These are phyloP conservation scores for Boletus sp. DNA, from an alignment of 1,284 basidiomycete species.

Conservation along the genomic window DNA sequence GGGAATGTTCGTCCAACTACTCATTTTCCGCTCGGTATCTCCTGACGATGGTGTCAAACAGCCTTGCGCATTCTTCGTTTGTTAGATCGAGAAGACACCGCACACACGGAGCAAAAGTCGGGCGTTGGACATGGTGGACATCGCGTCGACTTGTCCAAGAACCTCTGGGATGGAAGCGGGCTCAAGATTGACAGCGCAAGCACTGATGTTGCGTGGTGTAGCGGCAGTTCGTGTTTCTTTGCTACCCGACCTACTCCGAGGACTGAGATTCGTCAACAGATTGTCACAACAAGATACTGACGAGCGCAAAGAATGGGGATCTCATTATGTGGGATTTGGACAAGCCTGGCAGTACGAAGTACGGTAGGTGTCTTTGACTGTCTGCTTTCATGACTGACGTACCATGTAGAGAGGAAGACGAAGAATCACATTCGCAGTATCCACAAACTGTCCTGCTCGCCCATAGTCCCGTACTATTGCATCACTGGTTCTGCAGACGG, in stretches of 20 bases:
- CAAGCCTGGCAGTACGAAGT: constrained; percentile 64
- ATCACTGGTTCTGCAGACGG: constrained; percentile 84
- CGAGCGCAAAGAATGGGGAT: constrained; percentile 81
- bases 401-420: constrained; percentile 58
- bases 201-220: constrained; percentile 82
- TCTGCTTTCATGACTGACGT: constrained; percentile 15
- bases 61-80: constrained; percentile 66
- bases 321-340: constrained; percentile 84
- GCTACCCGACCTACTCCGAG: neutral
- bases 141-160: constrained; percentile 64
- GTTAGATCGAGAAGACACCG: constrained; percentile 43
- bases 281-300: constrained; percentile 77
- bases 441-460: constrained; percentile 66
- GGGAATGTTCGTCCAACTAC: constrained; percentile 56
- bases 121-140: constrained; percentile 56
- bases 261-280: constrained; percentile 39
- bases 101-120: constrained; percentile 49
- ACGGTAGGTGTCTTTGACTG: constrained; percentile 48
- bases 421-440: constrained; percentile 78
- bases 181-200: constrained; percentile 72
- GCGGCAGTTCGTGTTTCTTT: constrained; percentile 55
- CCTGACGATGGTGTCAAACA: constrained; percentile 32
- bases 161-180: constrained; percentile 71
- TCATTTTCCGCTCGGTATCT: neutral
- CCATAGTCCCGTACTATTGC: constrained; percentile 63